Evolutionary conservation across 2,329 filamentous ascomycete genomes (phyloP), one percentile per base, ranked within the genome.

Genomic region (Ambrosiella cleistominuta): DNA sequence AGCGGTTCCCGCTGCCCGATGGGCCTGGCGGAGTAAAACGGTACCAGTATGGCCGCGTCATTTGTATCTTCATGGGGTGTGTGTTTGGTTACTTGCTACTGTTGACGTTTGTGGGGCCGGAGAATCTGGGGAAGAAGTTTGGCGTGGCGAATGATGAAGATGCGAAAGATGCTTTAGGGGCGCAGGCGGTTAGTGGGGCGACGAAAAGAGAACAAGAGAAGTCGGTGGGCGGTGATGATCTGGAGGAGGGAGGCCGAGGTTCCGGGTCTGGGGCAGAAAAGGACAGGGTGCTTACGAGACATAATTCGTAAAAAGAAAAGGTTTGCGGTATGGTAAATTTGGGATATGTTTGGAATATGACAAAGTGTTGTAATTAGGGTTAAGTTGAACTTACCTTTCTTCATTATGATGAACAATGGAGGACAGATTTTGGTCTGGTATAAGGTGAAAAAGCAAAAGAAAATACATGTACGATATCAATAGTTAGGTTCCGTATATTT

Each of bases 21-120:
- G 77, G 75, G 1, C 67, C 74, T 15, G 66, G 69, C 0, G 75
- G 71, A 0, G 68, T 70, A 38, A 68, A 70, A 52, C 73, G 84
- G 2, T 88, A 84, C 68, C 72, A 87, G 60, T 94, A 94, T 64
- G 88, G 87, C 44, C 83, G 83, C 64, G 88, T 94, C 8, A 91
- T 95, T 62, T 88, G 83, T 66, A 93, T 94, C 66, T 95, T 95
- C 70, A 89, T 95, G 85, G 89, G 77, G 0, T 88, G 84, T 63
- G 88, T 94, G 1, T 95, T 78, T 64, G 75, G 66, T 35, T 82
- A 80, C 61, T 72, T 79, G n/a, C 74, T 82, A 42, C 1, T 80
- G 5, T 66, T 88, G 57, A 83, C 82, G 0, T 68, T 86, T 8
- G 49, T 86, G 2, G 85, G 85, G 0, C 77, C 77, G 0, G 77